Evolutionary conservation across 257 asterid species (phyloP), one percentile per base, ranked within the genome.

Genomic region (Solanum stenotomum): DNA sequence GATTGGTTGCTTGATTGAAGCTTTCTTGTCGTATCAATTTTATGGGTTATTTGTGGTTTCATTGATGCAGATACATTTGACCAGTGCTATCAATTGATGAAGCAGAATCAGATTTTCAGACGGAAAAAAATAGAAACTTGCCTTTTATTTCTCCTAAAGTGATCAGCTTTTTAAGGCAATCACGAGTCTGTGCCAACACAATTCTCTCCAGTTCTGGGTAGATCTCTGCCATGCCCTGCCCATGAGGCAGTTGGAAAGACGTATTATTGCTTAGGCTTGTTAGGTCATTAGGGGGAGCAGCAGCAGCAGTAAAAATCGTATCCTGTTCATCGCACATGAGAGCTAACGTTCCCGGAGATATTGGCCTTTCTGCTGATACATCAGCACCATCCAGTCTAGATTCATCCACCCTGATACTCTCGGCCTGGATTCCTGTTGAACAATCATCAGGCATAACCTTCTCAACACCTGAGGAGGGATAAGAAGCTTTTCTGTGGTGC

Each of bases 141-240:
- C 92, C 91, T 87, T 90, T 90, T 65, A 88, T 84, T 22, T 90
- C 87, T 82, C 91, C 90, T 37, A 68, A 59, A 77, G 84, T 70
- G 81, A 90, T 84, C 77, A 90, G 90, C 78, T 81, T 78, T 63
- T 85, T 79, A 4, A 90, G 90, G 87, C 89, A 89, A 81, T 89
- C 91, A 37, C 86, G 89, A 40, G 88, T 68, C 38, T 87, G 88
- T 56, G 85, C 35, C 65, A 90, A 87, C 23, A 89, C 46, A 38
- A 89, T 84, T 37, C 49, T 87, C 84, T 90, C 92, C 84, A 87
- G 89, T 85, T 89, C 90, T 44, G 88, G 63, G 31, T 85, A 89
- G 59, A 83, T 52, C 49, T 90, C 92, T 61, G 87, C 27, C 89
- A 16, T 72, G 87, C 85, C 27, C 40, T 86, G 77, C 16, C 33